Evolutionary conservation across 2,329 filamentous ascomycete species (phyloP), one percentile per base, ranked within the genome.

Genomic region (Nannizziopsis arthrosporioides): DNA sequence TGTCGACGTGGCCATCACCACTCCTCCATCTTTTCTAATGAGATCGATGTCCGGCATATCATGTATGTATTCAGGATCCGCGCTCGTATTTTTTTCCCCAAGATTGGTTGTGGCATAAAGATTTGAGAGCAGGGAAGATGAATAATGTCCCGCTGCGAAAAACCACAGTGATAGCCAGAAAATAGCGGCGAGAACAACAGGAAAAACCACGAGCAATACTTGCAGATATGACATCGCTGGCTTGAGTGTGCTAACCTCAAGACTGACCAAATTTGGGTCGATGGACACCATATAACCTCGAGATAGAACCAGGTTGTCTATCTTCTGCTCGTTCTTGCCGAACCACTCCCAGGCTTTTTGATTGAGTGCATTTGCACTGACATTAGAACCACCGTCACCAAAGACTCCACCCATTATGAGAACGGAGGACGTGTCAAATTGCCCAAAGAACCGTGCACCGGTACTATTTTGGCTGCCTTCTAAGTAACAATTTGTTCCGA

Each of bases 91-190:
- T 1, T 38, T 49, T 9, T 44, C 39, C 3, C 50, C 46, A 14
- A 49, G 10, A 34, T 52, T 47, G n/a, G 50, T 52, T n/a, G 50
- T 52, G 7, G 50, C 50, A 18, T 47, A 52, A 12, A 52, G 46
- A 43, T 52, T 52, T 15, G 42, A 42, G 30, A 52, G 50, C 27
- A 52, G 50, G 14, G 50, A 52, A 31, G 32, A 39, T 6, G 50
- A 47, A 35, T 52, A 52, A 22, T 52, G 50, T 18, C 42, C 19
- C 4, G 37, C 42, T 18, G 47, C 50, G n/a, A 44, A 18, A 27
- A n/a, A 43, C 42, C 42, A 49, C 27, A 52, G 15, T 27, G 42
- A 40, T 2, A 11, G 17, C 50, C 50, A 52, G 9, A 49, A 15
- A 36, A 49, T 36, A n/a, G 38, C 46, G 10, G n/a, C 39, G 34